Evolutionary conservation across 305 asterid genomes (phyloP).

Genomic region (Fraxinus platypoda): DNA sequence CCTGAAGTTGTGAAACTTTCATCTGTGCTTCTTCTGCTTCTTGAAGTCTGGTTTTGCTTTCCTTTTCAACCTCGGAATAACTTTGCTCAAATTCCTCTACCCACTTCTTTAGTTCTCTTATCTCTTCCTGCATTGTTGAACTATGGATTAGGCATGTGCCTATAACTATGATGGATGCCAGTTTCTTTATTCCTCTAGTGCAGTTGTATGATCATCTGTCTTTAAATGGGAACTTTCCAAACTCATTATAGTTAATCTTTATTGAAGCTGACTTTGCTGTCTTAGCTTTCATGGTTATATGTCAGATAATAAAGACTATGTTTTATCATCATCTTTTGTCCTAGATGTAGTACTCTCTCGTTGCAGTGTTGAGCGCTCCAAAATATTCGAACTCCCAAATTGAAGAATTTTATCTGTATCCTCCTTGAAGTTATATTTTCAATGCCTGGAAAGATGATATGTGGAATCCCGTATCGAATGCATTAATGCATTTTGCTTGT

Average conservation of each 20-base stretch:
- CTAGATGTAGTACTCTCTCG: background rate
- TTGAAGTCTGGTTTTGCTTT: slow-evolving; percentile 56
- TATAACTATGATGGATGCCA: slow-evolving; percentile 14
- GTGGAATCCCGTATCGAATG: slow-evolving; percentile 9
- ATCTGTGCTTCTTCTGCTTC: slow-evolving; percentile 80
- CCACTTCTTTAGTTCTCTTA: slow-evolving; percentile 58
- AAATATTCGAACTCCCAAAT: background rate
- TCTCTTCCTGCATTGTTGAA: slow-evolving; percentile 58
- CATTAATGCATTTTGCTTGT: slow-evolving; percentile 6
- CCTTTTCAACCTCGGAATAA: slow-evolving; percentile 57
- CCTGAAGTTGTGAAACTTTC: slow-evolving; percentile 68
- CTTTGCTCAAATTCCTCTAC: slow-evolving; percentile 65
- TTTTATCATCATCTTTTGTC: background rate
- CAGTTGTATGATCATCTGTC: background rate
- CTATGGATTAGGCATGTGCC: slow-evolving; percentile 19
- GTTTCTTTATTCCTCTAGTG: slow-evolving; percentile 4
- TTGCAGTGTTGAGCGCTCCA: background rate
- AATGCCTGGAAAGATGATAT: background rate
- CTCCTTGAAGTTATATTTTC: background rate
- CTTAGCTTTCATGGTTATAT: background rate
- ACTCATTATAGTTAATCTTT: background rate
- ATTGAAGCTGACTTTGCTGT: background rate
- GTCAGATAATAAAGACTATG: background rate
- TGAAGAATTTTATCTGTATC: background rate
- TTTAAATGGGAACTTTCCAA: background rate